These are phyloP conservation scores for Salix purpurea DNA, from an alignment of 345 rosid genomes.

Conservation along the genomic window DNA sequence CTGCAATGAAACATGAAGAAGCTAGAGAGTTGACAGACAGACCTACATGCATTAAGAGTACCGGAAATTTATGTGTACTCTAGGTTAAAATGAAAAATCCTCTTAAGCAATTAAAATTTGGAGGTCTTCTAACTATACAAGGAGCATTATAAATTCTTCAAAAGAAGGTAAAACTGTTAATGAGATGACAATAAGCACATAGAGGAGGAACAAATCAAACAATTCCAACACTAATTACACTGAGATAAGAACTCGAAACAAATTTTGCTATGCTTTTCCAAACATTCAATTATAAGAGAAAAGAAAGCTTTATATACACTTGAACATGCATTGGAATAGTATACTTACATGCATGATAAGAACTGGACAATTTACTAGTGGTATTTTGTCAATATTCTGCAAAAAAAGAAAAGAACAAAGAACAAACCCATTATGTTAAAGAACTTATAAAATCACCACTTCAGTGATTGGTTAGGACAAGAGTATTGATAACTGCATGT, in stretches of 20 bases:
- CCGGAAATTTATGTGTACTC: not conserved
- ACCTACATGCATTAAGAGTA: not conserved
- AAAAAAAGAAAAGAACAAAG: slow-evolving; percentile 6
- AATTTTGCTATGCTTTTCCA: not conserved
- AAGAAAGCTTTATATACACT: not conserved
- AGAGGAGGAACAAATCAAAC: slow-evolving; percentile 1
- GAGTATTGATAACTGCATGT: not conserved
- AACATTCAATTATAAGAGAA: not conserved
- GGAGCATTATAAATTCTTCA: not conserved
- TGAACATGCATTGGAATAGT: not conserved
- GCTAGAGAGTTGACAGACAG: not conserved
- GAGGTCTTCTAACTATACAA: not conserved
- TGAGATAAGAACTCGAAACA: no score
- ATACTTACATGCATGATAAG: slow-evolving; percentile 86
- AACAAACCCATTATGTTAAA: not conserved
- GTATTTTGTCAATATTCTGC: slow-evolving; percentile 91
- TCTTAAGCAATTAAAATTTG: not conserved
- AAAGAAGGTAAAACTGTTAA: not conserved
- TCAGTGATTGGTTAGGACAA: not conserved
- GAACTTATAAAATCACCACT: not conserved
- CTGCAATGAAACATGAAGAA: not conserved
- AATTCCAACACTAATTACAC: not conserved
- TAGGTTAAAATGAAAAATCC: not conserved
- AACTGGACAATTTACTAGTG: slow-evolving; percentile 81
- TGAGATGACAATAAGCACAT: not conserved